Base-by-base conservation (phyloP, 345 rosid species). In the Pugionium dolabratum region DNA sequence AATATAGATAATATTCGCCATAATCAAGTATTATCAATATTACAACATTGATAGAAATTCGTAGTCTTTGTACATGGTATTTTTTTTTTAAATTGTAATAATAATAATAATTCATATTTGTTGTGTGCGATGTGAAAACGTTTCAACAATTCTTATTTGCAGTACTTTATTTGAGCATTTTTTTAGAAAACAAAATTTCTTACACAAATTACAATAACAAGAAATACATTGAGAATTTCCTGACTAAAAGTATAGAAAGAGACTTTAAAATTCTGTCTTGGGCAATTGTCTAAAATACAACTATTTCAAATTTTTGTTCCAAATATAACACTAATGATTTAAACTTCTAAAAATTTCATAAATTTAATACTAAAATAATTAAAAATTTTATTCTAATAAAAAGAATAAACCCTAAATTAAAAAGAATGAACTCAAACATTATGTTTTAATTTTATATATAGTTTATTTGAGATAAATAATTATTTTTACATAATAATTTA, bases 1-100 rank as follows among this genome's bases (percentile, higher is more conserved):
- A 64, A 39, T 63, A 27, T 56, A 54, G 59, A 51, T 51, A 51
- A 51, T 72, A 72, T 72, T 59, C 62, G 54, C 49, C 56, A 65
- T 45, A 59, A 66, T 44, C 56, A 52, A 53, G 76, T 51, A 52
- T 6, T 28, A 28, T 35, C 31, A 51, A 25, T 52, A 45, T 37
- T 49, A 41, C 1, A 48, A 64, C 2, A 45, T 54, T 43, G 1
- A 2, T 28, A 33, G 2, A 46, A 18, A 53, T 39, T 54, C 57
- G 27, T 39, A 46, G 28, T 36, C 9, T 37, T 25, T 18, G 18
- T 18, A 18, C 18, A 18, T 18, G 18, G 7, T 3, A 50, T 4
- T 7, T 65, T 42, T 52, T 2, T 26, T 7, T 28, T 2, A 30
- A 36, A 1, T 1, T 8, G 5, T 29, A 32, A n/a, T 32, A 40